Base-by-base conservation (phyloP, 768 basidiomycete species). In the Agrocybe pediades region DNA sequence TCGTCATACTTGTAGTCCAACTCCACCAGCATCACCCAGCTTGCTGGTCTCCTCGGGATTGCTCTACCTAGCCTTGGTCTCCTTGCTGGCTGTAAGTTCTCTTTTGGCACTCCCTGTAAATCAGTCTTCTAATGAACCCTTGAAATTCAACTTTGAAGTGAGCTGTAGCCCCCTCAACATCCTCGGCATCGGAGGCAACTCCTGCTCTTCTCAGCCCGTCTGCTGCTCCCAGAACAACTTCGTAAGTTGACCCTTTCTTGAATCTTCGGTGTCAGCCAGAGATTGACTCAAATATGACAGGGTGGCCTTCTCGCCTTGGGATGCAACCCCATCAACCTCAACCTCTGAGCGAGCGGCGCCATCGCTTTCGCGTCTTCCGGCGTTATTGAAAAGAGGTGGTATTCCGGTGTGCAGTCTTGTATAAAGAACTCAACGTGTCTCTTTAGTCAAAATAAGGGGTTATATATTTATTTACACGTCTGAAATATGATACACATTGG, bases 201-300 rank as follows among this genome's bases (percentile, higher is more conserved):
- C 42, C 29, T 56, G 58, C 48, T 54, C 55, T 16, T 46, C 58
- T 41, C 55, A 56, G 26, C 58, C 55, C 26, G 58, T 57, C 39
- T 60, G 58, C 58, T 60, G 58, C 58, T 49, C 58, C 11, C 46
- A 54, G 51, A 60, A 57, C 47, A 41, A 20, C 13, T 43, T 57
- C 45, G 56, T 57, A 44, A 30, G 55, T 47, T 24, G 25, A 1
- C n/a, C n/a, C 27, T 25, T 23, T 2, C 27, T 15, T 17, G 5
- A 29, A 23, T 24, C n/a, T 15, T 7, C 13, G 7, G 29, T 7
- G 15, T 30, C 29, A 30, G 15, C 8, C 29, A 7, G 29, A 30
- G 13, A 13, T 36, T 36, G 33, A 4, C 33, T 36, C 6, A 36
- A 15, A 13, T 13, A n/a, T 13, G n/a, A 11, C 30, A 46, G 54